Conservation (phyloP, 257 asterid species). For the Solanum dulcamara region DNA sequence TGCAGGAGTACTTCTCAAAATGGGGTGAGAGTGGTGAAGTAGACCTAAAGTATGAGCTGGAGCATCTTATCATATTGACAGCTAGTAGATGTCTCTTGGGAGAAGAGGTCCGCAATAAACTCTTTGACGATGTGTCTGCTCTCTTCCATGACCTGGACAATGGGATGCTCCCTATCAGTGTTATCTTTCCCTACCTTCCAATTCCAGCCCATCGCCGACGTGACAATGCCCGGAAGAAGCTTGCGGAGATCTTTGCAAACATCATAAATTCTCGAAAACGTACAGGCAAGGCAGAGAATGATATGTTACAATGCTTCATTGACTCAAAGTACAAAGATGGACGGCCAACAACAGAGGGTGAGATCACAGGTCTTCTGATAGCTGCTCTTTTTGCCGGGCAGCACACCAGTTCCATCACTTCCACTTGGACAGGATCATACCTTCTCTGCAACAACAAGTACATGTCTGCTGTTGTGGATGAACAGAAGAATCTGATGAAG, state of each 20-base stretch:
- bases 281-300: constrained; percentile 51
- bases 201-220: constrained; percentile 90
- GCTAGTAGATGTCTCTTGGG: constrained; percentile 90
- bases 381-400: constrained; percentile 98
- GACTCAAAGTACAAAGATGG: constrained; percentile 95
- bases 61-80: constrained; percentile 82
- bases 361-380: constrained; percentile 79
- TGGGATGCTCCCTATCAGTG: constrained; percentile 96
- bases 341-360: constrained; percentile 61
- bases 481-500: constrained; percentile 55
- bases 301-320: constrained; percentile 82
- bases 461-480: constrained; percentile 68
- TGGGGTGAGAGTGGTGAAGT: constrained; percentile 96
- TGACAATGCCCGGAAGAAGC: constrained; percentile 85
- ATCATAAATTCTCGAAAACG: constrained; percentile 64
- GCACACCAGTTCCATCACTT: constrained; percentile 94
- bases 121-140: constrained; percentile 84
- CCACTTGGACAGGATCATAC: constrained; percentile 93
- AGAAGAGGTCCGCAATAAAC: constrained; percentile 90
- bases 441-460: constrained; percentile 63
- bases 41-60: constrained; percentile 77
- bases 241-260: constrained; percentile 50
- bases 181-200: constrained; percentile 79
- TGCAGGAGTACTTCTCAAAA: constrained; percentile 76
- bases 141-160: constrained; percentile 91